Percentiles rank a stretch among this genome's conserved stretches.
Evolutionary conservation across 495 filamentous ascomycete species (phyloP).

Genomic region (Massariosphaeria phaeospora): DNA sequence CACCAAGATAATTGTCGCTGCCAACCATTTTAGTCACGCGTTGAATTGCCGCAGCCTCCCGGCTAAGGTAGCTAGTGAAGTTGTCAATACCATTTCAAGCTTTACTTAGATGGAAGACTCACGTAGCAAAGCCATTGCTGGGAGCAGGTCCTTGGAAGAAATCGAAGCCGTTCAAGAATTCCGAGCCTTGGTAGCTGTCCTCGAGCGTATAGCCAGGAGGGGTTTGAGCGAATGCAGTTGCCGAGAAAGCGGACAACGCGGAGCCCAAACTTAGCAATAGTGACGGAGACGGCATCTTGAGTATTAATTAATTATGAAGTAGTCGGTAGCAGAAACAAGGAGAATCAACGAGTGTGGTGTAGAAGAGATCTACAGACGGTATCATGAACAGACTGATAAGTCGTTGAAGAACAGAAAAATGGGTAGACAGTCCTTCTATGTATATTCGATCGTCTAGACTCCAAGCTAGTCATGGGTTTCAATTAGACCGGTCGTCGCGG

Average conservation of each 20-base stretch:
- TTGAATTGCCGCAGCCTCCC: too few species aligned
- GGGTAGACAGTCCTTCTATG: not conserved
- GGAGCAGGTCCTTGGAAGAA: constrained; percentile 37
- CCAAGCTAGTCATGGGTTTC: too few species aligned
- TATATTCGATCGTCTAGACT: constrained; percentile 10
- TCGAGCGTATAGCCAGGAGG: constrained; percentile 10
- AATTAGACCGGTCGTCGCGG: not conserved
- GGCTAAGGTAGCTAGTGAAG: too few species aligned
- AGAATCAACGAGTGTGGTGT: constrained; percentile 28
- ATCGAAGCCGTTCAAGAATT: constrained; percentile 38
- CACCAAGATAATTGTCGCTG: constrained; percentile 31
- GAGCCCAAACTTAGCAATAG: constrained; percentile 25
- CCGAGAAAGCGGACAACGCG: constrained; percentile 25
- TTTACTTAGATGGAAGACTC: constrained; percentile 2
- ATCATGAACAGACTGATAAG: constrained; percentile 23
- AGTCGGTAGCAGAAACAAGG: constrained; percentile 12
- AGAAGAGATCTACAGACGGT: constrained; percentile 12
- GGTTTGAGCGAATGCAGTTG: constrained; percentile 11
- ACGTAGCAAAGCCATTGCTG: constrained; percentile 38
- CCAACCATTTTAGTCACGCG: constrained; percentile 30
- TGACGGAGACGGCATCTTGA: constrained; percentile 32
- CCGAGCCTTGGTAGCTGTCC: constrained; percentile 12
- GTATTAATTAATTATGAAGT: constrained; percentile 14
- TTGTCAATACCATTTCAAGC: too few species aligned
- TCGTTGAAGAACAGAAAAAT: constrained; percentile 8